These are phyloP conservation scores for Pseudogymnoascus sp. DNA, from an alignment of 2,329 filamentous ascomycete genomes.

Conservation along the genomic window DNA sequence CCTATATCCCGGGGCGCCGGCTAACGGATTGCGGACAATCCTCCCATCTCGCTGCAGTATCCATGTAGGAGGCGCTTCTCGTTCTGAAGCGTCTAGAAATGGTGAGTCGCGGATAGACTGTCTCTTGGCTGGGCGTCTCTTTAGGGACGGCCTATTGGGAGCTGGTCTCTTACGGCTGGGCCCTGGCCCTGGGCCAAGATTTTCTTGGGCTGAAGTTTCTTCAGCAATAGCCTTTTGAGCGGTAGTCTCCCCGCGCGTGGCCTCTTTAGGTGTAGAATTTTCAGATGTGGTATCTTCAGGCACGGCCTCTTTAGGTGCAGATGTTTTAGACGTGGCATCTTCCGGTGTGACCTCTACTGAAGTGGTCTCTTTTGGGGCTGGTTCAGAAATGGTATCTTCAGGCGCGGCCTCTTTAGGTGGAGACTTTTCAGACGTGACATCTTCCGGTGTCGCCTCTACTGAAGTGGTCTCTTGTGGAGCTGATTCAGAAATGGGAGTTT, in stretches of 20 bases:
- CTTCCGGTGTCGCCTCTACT: neutral
- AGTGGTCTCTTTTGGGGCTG: neutral
- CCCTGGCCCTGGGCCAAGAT: neutral
- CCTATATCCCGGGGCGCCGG: neutral
- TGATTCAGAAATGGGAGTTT: neutral
- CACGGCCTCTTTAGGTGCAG: neutral
- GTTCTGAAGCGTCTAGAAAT: neutral
- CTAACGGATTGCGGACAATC: neutral
- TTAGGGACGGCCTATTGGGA: neutral
- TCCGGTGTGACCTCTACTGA: neutral
- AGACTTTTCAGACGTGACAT: neutral
- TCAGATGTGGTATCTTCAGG: neutral
- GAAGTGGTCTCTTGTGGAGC: neutral
- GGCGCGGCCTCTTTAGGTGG: neutral
- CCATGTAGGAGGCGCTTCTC: neutral
- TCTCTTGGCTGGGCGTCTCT: neutral
- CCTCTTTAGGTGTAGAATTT: neutral
- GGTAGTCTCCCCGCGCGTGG: neutral
- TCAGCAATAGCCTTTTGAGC: neutral
- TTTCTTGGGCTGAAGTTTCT: neutral
- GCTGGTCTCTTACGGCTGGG: neutral
- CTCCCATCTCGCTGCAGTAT: slow-evolving; percentile 1
- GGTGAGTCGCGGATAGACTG: neutral
- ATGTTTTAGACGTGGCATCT: neutral
- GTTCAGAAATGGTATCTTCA: neutral